Evolutionary conservation across 192 early-diverging fungal species (phyloP).

Genomic region (Coemansia sp.): DNA sequence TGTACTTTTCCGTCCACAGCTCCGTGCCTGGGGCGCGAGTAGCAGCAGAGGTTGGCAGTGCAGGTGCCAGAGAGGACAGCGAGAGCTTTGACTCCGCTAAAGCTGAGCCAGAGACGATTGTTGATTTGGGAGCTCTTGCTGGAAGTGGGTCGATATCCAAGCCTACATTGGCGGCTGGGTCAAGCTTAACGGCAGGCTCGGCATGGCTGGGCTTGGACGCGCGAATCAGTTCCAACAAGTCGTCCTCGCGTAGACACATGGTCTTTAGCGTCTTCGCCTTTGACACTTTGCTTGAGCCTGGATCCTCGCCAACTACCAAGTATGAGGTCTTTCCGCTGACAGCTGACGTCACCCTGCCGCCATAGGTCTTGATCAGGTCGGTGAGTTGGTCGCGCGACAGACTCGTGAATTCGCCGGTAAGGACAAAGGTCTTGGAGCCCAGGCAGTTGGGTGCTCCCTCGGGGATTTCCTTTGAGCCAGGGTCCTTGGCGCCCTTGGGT

Average conservation of each 20-base stretch:
- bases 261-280: slow-evolving; percentile 73
- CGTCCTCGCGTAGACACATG: slow-evolving; percentile 80
- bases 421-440: slow-evolving; percentile 81
- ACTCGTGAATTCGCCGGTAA: slow-evolving; percentile 85
- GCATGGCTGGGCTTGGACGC: slow-evolving; percentile 31
- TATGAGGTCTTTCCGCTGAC: slow-evolving; percentile 84
- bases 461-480: slow-evolving; percentile 70
- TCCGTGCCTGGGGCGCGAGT: slow-evolving; percentile 12
- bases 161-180: neutral
- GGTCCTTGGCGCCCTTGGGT: slow-evolving; percentile 41
- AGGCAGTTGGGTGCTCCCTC: slow-evolving; percentile 71
- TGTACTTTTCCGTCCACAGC: slow-evolving; percentile 96
- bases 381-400: slow-evolving; percentile 73
- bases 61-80: neutral
- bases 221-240: slow-evolving; percentile 76
- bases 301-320: slow-evolving; percentile 83
- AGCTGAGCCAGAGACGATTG: too few species aligned
- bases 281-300: slow-evolving; percentile 80
- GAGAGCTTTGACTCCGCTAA: neutral
- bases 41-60: slow-evolving; percentile 6
- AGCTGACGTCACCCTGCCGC: slow-evolving; percentile 73
- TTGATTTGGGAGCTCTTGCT: too few species aligned
- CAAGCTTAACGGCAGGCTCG: neutral
- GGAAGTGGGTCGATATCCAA: neutral
- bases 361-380: slow-evolving; percentile 87